phyloP scores from a whole-genome alignment of 345 rosid species.

The Arabidopsis suecica region DNA sequence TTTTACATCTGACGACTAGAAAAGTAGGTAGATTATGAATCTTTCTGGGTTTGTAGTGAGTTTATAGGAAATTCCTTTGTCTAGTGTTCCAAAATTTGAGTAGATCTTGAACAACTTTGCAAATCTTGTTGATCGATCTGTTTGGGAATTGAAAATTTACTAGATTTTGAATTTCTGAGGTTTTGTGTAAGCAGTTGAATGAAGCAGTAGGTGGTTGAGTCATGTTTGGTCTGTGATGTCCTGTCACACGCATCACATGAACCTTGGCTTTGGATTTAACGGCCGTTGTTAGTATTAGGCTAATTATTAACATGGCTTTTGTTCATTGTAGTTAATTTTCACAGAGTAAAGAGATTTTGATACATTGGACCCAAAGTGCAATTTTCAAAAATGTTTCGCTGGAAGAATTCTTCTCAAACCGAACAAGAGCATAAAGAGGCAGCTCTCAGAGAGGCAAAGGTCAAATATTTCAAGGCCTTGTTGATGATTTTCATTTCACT shows the following conservation, averaged over 20 bases:
- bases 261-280: constrained; percentile 8
- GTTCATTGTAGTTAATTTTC: constrained; percentile 7
- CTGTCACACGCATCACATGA: constrained; percentile 24
- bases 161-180: not conserved
- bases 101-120: constrained; percentile 13
- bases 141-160: not conserved
- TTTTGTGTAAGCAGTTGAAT: constrained; percentile 8
- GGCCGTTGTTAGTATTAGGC: not conserved
- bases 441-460: constrained; percentile 64
- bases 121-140: not conserved
- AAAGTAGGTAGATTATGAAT: not conserved
- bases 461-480: constrained; percentile 33
- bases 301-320: not conserved
- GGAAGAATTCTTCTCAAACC: constrained; percentile 53
- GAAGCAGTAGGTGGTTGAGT: constrained; percentile 24
- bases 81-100: not conserved
- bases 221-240: constrained; percentile 32
- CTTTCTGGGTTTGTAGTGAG: not conserved
- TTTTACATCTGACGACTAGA: not conserved
- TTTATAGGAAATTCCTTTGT: not conserved
- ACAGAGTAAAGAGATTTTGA: constrained; percentile 2
- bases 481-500: not conserved
- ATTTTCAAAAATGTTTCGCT: constrained; percentile 66
- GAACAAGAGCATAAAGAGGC: constrained; percentile 55
- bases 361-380: constrained; percentile 27